Evolutionary conservation across 495 filamentous ascomycete genomes (phyloP).

Genomic region (Daldinia loculata): DNA sequence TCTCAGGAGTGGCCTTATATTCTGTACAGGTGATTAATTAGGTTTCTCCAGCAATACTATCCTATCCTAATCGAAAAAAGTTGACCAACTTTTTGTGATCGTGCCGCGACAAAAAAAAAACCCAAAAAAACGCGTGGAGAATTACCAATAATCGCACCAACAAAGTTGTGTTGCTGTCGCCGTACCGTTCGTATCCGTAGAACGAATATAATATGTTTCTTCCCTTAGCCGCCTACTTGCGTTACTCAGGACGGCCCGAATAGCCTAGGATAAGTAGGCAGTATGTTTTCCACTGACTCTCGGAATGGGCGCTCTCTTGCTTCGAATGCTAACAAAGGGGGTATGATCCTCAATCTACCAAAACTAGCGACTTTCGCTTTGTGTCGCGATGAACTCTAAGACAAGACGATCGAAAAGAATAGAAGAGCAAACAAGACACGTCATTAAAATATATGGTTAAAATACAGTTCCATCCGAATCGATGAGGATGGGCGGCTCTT

Average conservation of each 20-base stretch:
- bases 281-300: conserved; percentile 11
- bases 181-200: background rate
- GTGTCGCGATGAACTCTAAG: conserved; percentile 11
- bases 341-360: conserved; percentile 14
- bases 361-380: conserved; percentile 23
- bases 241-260: conserved; percentile 8
- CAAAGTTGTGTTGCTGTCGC: conserved; percentile 4
- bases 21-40: conserved; percentile 17
- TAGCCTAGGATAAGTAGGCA: conserved; percentile 19
- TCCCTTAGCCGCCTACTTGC: background rate
- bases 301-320: conserved; percentile 17
- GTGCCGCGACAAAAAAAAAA: conserved; percentile 10
- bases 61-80: conserved; percentile 19
- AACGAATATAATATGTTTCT: conserved; percentile 5
- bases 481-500: conserved; percentile 96
- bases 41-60: conserved; percentile 20
- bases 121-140: conserved; percentile 6
- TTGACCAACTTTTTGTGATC: conserved; percentile 7
- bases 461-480: conserved; percentile 97
- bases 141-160: conserved; percentile 16
- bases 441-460: conserved; percentile 50
- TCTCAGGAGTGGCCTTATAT: background rate
- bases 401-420: conserved; percentile 14
- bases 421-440: conserved; percentile 12
- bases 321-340: conserved; percentile 27